Conservation (phyloP, 345 rosid genomes). For the Dipteronia sinensis region DNA sequence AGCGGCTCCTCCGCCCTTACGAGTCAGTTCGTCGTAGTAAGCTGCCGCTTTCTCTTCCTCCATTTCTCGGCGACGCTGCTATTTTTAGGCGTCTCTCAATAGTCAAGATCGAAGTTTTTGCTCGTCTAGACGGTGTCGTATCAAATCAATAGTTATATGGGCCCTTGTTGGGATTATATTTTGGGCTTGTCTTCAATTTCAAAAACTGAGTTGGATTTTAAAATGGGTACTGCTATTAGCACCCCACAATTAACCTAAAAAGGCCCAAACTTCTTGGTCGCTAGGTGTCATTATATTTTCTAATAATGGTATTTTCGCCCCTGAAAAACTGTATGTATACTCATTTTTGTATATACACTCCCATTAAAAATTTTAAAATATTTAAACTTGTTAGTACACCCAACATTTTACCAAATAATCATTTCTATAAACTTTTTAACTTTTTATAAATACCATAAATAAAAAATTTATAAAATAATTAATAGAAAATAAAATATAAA, state of each 20-base stretch:
- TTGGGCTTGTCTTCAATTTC: neutral
- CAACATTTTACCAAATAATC: too few species aligned
- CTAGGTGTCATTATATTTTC: too few species aligned
- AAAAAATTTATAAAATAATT: too few species aligned
- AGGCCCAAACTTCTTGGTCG: neutral
- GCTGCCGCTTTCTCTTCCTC: slow-evolving; percentile 84
- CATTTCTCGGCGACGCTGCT: slow-evolving; percentile 28
- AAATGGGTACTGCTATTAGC: neutral
- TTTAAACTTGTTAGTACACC: too few species aligned
- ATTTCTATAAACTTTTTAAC: too few species aligned
- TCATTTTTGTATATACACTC: too few species aligned
- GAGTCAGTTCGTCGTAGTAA: slow-evolving; percentile 79
- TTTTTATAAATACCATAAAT: too few species aligned
- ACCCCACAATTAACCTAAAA: neutral
- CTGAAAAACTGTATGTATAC: too few species aligned
- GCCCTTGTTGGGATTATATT: neutral
- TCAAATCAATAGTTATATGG: neutral
- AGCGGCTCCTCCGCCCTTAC: slow-evolving; percentile 94
- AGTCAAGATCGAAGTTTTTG: neutral
- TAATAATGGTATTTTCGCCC: too few species aligned
- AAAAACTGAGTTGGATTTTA: neutral
- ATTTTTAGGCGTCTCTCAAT: neutral
- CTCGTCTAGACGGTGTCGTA: neutral
- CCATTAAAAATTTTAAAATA: too few species aligned
- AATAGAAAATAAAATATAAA: too few species aligned